Evolutionary conservation across 1,284 basidiomycete species (phyloP).

Genomic region (Erythrobasidium hasegawianum): DNA sequence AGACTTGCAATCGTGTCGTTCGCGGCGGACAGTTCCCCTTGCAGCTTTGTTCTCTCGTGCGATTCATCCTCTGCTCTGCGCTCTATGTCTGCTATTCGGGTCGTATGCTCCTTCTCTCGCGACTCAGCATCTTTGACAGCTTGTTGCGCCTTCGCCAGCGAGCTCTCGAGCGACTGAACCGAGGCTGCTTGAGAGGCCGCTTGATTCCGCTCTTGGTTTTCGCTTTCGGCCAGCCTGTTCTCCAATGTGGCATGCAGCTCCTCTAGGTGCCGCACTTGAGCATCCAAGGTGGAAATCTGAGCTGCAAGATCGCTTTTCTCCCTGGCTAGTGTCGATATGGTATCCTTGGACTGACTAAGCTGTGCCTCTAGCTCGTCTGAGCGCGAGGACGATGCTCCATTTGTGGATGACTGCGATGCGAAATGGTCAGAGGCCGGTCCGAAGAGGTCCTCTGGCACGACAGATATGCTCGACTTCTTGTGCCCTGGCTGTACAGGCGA

Average conservation of each 20-base stretch:
- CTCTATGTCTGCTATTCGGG: slow-evolving; percentile 9
- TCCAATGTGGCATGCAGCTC: slow-evolving; percentile 12
- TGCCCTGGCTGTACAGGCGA: too few species aligned
- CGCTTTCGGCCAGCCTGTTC: slow-evolving; percentile 8
- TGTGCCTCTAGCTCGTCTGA: slow-evolving; percentile 11
- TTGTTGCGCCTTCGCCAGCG: slow-evolving; percentile 17
- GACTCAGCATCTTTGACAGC: slow-evolving; percentile 8
- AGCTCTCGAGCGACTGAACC: slow-evolving; percentile 14
- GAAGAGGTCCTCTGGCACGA: slow-evolving; percentile 37
- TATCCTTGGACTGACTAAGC: slow-evolving; percentile 28
- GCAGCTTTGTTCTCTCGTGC: slow-evolving; percentile 3
- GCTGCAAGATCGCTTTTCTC: slow-evolving; percentile 32
- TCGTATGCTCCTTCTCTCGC: slow-evolving; percentile 5
- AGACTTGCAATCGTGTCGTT: slow-evolving; percentile 28
- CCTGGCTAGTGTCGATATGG: slow-evolving; percentile 35
- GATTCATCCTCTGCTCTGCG: background rate
- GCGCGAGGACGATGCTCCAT: slow-evolving; percentile 28
- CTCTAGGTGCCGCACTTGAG: slow-evolving; percentile 29
- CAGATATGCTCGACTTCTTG: slow-evolving; percentile 24
- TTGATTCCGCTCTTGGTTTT: slow-evolving; percentile 4
- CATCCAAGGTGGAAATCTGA: slow-evolving; percentile 34
- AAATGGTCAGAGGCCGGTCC: background rate
- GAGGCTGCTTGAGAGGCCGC: background rate
- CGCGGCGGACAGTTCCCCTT: slow-evolving; percentile 19
- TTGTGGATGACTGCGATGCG: too few species aligned